phyloP scores from a whole-genome alignment of 805 yeast species.

The Metschnikowia drakensbergensis region DNA sequence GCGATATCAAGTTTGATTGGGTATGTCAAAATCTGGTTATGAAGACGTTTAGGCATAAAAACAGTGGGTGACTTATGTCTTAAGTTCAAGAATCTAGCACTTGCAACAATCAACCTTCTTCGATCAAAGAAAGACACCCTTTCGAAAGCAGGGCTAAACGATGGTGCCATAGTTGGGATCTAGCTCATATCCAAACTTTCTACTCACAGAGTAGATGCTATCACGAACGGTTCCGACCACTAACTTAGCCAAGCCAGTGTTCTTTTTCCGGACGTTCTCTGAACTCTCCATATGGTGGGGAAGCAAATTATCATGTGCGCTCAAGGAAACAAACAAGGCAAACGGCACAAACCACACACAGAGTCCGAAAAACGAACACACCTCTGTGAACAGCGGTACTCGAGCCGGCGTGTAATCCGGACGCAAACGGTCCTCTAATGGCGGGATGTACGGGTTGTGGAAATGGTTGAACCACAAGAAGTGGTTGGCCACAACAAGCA shows the following conservation, averaged over 20 bases:
- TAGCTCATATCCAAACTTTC: slow-evolving; percentile 61
- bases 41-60: too few relatives aligned
- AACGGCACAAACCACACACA: slow-evolving; percentile 94
- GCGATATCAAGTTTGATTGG: too few relatives aligned
- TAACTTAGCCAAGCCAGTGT: slow-evolving; percentile 61
- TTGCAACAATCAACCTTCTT: too few relatives aligned
- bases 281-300: slow-evolving; percentile 49
- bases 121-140: too few relatives aligned
- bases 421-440: slow-evolving; percentile 55
- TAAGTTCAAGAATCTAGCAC: too few relatives aligned
- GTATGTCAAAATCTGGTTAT: too few relatives aligned
- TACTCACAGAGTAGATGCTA: slow-evolving; percentile 41
- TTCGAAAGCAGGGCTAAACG: slow-evolving; percentile 24
- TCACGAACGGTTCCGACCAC: slow-evolving; percentile 54
- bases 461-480: slow-evolving; percentile 87
- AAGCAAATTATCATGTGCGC: slow-evolving; percentile 85
- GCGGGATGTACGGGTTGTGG: slow-evolving; percentile 67
- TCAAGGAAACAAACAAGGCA: slow-evolving; percentile 82
- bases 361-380: slow-evolving; percentile 92
- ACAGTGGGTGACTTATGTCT: too few relatives aligned
- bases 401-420: slow-evolving; percentile 60
- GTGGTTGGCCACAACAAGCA: slow-evolving; percentile 74
- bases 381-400: slow-evolving; percentile 80
- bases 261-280: slow-evolving; percentile 28
- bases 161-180: slow-evolving; percentile 54